Evolutionary conservation across 345 rosid genomes (phyloP).

Genomic region (Durio zibethinus): DNA sequence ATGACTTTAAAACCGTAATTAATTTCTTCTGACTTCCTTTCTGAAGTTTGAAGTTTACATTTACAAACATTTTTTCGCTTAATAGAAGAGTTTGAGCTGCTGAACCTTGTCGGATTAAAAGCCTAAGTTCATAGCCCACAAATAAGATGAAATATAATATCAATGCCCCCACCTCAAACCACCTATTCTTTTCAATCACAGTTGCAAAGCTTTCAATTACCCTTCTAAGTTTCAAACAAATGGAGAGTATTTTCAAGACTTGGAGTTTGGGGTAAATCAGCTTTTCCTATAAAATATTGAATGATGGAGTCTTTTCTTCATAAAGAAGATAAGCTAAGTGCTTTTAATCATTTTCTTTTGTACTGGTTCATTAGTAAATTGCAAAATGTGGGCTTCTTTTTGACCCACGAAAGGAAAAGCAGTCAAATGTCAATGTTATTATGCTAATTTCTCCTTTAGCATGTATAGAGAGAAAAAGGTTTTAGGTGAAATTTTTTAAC

Average conservation of each 20-base stretch:
- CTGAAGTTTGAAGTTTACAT: background rate
- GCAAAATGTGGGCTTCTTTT: background rate
- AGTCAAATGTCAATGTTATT: background rate
- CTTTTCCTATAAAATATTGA: background rate
- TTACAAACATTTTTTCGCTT: background rate
- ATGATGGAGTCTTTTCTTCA: slow-evolving; percentile 11
- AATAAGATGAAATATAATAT: background rate
- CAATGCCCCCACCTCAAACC: background rate
- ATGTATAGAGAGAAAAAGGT: too few relatives aligned
- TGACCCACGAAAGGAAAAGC: background rate
- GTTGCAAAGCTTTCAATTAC: background rate
- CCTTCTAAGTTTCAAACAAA: background rate
- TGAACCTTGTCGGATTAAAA: background rate
- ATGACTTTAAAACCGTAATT: background rate
- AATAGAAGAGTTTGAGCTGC: background rate
- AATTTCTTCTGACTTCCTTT: background rate
- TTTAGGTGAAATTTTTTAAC: too few relatives aligned
- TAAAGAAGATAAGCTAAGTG: slow-evolving; percentile 10
- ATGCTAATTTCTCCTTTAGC: too few relatives aligned
- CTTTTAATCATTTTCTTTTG: slow-evolving; percentile 26
- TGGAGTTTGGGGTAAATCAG: background rate
- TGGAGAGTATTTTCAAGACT: background rate
- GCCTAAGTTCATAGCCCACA: background rate
- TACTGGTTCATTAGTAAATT: slow-evolving; percentile 6
- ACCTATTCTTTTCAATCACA: background rate